A percentile compares a stretch with the other conserved stretches of the same genome.
Evolutionary conservation across 306 rosid species (phyloP).

Genomic region (Ammopiptanthus mongolicus): DNA sequence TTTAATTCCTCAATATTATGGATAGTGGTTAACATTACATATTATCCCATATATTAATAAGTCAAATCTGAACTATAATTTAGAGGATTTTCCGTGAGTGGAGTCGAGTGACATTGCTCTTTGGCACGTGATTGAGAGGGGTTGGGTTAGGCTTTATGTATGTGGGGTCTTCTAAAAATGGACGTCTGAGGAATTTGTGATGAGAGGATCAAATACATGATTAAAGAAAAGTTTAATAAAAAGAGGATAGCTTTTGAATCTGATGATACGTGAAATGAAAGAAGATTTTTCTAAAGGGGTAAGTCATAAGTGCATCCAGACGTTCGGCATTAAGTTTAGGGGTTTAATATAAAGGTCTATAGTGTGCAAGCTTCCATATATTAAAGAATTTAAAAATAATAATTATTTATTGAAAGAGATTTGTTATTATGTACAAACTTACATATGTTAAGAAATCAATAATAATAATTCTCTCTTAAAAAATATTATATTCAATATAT

Average conservation of each 20-base stretch:
- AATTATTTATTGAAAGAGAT: too few species aligned
- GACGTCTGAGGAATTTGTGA: not conserved
- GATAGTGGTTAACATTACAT: too few species aligned
- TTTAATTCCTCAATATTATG: too few species aligned
- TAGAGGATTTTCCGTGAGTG: not conserved
- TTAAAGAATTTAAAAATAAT: too few species aligned
- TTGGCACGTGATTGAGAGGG: conserved; percentile 11
- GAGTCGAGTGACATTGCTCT: conserved; percentile 13
- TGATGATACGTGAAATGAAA: not conserved
- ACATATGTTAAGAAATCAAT: too few species aligned
- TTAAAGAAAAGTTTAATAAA: not conserved
- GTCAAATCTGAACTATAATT: too few species aligned
- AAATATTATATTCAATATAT: too few species aligned
- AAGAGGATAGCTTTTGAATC: not conserved
- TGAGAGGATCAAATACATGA: not conserved
- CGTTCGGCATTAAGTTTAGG: conserved; percentile 3
- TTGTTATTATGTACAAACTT: too few species aligned
- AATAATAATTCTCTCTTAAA: too few species aligned
- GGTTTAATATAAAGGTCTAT: too few species aligned
- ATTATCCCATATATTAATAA: too few species aligned
- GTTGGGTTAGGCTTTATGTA: not conserved
- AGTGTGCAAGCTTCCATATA: too few species aligned
- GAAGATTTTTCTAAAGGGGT: not conserved
- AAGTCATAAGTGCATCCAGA: not conserved
- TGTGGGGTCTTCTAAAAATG: not conserved